Evolutionary conservation across 108 stramenopile species (phyloP).

Genomic region (Stephanodiscus minutulus): DNA sequence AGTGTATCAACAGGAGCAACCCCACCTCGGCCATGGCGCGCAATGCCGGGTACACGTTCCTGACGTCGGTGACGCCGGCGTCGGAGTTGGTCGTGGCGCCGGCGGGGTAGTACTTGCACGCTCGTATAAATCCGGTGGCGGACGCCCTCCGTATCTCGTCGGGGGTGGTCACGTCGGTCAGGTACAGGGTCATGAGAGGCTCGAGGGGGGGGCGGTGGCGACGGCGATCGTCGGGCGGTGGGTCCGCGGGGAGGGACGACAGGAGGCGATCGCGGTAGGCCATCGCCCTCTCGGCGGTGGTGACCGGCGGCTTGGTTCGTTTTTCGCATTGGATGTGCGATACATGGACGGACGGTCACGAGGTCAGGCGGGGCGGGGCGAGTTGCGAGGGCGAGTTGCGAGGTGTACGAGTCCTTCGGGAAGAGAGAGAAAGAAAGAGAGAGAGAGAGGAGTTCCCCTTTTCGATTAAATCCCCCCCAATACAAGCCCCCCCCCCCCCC

Average conservation of each 20-base stretch:
- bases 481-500: no score
- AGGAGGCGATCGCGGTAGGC: constrained; percentile 90
- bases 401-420: neutral
- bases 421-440: neutral
- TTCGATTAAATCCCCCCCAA: no score
- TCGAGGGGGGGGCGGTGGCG: constrained; percentile 54
- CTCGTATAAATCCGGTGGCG: constrained; percentile 80
- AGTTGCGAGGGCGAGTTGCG: neutral
- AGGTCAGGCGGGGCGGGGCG: neutral
- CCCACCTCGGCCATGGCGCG: constrained; percentile 89
- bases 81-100: constrained; percentile 99
- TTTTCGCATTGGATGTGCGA: no score
- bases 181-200: constrained; percentile 96
- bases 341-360: neutral
- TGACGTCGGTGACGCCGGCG: constrained; percentile 92
- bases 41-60: constrained; percentile 83
- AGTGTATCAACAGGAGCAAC: constrained; percentile 96
- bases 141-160: constrained; percentile 87
- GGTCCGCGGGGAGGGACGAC: constrained; percentile 48
- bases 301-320: constrained; percentile 87
- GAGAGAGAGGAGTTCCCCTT: no score
- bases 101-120: constrained; percentile 98
- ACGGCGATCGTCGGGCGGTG: constrained; percentile 35
- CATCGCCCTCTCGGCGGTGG: constrained; percentile 85
- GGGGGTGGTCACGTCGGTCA: constrained; percentile 94